These are phyloP conservation scores for Coleophoma eucalyptorum DNA, from an alignment of 2,329 filamentous ascomycete species.

Conservation along the genomic window DNA sequence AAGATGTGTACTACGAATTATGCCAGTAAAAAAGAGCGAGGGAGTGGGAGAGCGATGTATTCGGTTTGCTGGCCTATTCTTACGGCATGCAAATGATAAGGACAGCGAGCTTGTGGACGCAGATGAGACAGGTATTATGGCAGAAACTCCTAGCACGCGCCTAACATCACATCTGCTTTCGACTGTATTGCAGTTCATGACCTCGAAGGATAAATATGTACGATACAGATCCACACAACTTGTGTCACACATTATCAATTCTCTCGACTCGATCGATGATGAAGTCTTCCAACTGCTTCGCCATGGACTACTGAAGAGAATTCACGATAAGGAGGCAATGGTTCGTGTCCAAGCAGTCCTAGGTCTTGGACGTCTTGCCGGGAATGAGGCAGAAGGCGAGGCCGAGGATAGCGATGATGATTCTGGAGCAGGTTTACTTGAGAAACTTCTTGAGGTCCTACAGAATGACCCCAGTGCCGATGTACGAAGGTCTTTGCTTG, in stretches of 20 bases:
- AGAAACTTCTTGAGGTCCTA: conserved; percentile 81
- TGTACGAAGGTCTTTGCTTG: conserved; percentile 80
- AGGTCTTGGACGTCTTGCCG: conserved; percentile 80
- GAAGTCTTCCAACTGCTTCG: conserved; percentile 82
- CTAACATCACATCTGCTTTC: conserved; percentile 73
- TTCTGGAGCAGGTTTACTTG: conserved; percentile 65
- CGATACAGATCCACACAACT: conserved; percentile 88
- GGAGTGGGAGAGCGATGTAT: conserved; percentile 80
- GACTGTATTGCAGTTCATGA: conserved; percentile 70
- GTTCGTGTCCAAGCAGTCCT: conserved; percentile 90
- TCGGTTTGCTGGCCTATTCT: conserved; percentile 82
- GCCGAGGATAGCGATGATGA: conserved; percentile 69
- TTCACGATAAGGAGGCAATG: conserved; percentile 90
- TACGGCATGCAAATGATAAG: conserved; percentile 68
- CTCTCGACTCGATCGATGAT: conserved; percentile 86
- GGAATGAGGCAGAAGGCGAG: conserved; percentile 69
- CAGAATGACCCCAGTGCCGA: conserved; percentile 95
- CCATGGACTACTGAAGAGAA: conserved; percentile 74
- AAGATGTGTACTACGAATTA: conserved; percentile 75
- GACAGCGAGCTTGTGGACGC: conserved; percentile 67
- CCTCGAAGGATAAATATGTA: conserved; percentile 87
- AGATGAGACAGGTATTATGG: conserved; percentile 66
- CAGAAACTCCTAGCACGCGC: conserved; percentile 80
- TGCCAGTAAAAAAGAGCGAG: conserved; percentile 91
- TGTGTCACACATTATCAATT: conserved; percentile 88